Evolutionary conservation across 495 filamentous ascomycete species (phyloP).

Genomic region (Penicillium paxilli): DNA sequence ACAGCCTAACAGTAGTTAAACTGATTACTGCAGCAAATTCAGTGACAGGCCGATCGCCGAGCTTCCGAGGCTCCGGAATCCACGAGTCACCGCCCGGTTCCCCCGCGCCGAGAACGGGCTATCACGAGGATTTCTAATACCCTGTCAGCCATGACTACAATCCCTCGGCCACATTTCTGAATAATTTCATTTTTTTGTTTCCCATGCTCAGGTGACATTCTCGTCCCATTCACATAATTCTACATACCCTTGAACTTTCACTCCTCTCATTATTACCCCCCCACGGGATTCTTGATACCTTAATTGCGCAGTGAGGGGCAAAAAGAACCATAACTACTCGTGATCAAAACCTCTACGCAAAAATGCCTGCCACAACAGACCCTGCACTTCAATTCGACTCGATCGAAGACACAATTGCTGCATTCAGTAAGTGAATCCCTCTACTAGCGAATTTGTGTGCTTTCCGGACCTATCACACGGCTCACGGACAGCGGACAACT

Average conservation of each 20-base stretch:
- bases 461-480: no score
- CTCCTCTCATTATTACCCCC: background rate
- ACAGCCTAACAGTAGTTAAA: no score
- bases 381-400: slow-evolving; percentile 63
- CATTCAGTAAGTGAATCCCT: slow-evolving; percentile 68
- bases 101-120: slow-evolving; percentile 19
- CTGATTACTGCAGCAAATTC: no score
- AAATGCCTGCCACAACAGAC: slow-evolving; percentile 41
- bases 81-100: slow-evolving; percentile 21
- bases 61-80: slow-evolving; percentile 8
- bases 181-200: slow-evolving; percentile 4
- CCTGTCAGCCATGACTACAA: slow-evolving; percentile 28
- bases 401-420: slow-evolving; percentile 80
- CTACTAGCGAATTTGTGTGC: background rate
- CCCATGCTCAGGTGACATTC: background rate
- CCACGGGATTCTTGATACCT: background rate
- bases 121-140: slow-evolving; percentile 34
- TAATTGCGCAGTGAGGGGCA: slow-evolving; percentile 26
- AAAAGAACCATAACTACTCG: slow-evolving; percentile 1
- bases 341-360: slow-evolving; percentile 7
- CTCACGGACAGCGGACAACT: background rate
- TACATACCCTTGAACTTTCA: background rate
- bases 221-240: background rate
- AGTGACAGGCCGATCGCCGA: slow-evolving; percentile 7
- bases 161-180: slow-evolving; percentile 9